Evolutionary conservation across 2,329 filamentous ascomycete genomes (phyloP).

Genomic region (Triangularia verruculosa): DNA sequence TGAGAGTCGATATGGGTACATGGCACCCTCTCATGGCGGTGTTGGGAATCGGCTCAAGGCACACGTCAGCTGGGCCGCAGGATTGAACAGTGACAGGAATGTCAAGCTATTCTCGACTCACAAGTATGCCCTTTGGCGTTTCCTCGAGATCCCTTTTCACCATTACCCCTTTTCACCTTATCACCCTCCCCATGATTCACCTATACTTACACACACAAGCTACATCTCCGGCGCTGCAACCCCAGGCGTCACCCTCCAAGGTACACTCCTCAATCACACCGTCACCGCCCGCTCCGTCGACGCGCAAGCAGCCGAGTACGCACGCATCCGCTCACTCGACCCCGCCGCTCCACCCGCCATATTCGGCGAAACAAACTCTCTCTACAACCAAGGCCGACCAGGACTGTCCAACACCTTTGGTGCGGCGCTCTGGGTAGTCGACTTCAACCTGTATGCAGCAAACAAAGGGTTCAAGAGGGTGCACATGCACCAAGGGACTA

Average conservation of each 20-base stretch:
- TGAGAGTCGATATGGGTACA: conserved; percentile 45
- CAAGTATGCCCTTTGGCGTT: conserved; percentile 44
- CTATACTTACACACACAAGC: conserved; percentile 35
- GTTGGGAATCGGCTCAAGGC: conserved; percentile 50
- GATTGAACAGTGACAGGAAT: conserved; percentile 46
- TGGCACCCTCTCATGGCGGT: conserved; percentile 59
- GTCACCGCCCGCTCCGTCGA: conserved; percentile 48
- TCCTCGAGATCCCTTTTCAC: too few species aligned
- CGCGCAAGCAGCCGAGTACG: conserved; percentile 47
- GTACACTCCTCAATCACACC: conserved; percentile 62
- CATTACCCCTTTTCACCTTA: neutral
- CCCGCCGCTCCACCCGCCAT: conserved; percentile 47
- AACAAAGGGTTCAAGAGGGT: conserved; percentile 53
- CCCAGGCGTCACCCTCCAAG: conserved; percentile 60
- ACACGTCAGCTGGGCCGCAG: conserved; percentile 49
- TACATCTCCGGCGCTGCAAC: conserved; percentile 59
- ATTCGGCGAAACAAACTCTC: conserved; percentile 59
- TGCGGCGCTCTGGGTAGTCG: conserved; percentile 61
- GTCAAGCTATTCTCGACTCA: conserved; percentile 56
- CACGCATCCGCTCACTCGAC: conserved; percentile 37
- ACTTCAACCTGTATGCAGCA: conserved; percentile 60
- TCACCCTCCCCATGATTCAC: neutral
- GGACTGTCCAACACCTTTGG: conserved; percentile 64
- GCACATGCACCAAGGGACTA: conserved; percentile 63
- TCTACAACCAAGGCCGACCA: conserved; percentile 59